Evolutionary conservation across 2,329 filamentous ascomycete species (phyloP).

Genomic region (Xylaria sp.): DNA sequence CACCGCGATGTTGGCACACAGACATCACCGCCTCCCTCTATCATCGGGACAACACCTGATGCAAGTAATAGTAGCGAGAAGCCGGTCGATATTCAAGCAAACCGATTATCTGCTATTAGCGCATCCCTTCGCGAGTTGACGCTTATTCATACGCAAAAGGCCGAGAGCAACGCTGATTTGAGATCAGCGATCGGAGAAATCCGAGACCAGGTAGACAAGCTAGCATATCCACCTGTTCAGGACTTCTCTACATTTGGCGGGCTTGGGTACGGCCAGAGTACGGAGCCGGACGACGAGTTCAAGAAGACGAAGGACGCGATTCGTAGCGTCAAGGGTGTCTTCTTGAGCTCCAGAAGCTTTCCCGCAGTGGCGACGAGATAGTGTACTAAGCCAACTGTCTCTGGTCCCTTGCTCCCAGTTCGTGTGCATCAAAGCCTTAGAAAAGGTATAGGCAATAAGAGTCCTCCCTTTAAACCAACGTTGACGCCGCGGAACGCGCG

Average conservation of each 20-base stretch:
- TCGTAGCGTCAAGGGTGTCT: constrained; percentile 79
- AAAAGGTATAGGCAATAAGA: not conserved
- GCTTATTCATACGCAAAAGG: constrained; percentile 56
- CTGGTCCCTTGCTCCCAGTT: not conserved
- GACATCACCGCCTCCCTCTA: constrained; percentile 67
- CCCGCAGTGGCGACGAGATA: constrained; percentile 56
- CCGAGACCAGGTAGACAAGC: constrained; percentile 71
- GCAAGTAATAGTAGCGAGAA: constrained; percentile 40
- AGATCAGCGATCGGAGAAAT: constrained; percentile 67
- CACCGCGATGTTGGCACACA: constrained; percentile 84
- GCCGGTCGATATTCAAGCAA: constrained; percentile 53
- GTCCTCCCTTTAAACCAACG: not conserved
- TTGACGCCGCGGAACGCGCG: not conserved
- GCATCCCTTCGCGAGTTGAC: constrained; percentile 56
- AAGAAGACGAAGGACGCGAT: constrained; percentile 79
- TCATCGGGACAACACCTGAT: constrained; percentile 35
- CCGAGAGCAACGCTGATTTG: constrained; percentile 61
- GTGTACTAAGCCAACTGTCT: constrained; percentile 28
- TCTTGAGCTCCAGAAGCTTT: constrained; percentile 80
- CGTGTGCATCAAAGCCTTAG: not conserved
- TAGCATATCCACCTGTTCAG: constrained; percentile 59
- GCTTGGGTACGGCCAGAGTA: constrained; percentile 51
- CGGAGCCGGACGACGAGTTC: constrained; percentile 75
- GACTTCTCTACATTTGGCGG: constrained; percentile 57
- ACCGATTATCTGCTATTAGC: constrained; percentile 56